These are phyloP conservation scores for Dendrobium officinale DNA, from an alignment of 106 monocot genomes.

Conservation along the genomic window DNA sequence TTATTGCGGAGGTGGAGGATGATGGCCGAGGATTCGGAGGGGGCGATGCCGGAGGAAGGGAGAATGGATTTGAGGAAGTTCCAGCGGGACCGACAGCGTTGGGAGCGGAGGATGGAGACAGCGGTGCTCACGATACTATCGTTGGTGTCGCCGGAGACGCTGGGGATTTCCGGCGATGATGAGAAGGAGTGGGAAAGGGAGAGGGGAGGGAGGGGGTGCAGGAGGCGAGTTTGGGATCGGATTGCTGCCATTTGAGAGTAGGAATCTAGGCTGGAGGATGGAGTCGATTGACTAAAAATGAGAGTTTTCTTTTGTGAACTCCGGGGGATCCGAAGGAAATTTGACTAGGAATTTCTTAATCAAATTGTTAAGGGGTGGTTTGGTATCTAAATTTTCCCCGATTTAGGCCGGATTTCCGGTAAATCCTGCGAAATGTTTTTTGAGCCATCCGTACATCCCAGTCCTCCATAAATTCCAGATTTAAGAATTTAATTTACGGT, in stretches of 20 bases:
- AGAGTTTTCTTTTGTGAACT: no score
- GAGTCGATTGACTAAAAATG: no score
- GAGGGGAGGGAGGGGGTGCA: not conserved
- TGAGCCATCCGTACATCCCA: no score
- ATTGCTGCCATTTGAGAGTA: not conserved
- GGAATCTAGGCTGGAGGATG: no score
- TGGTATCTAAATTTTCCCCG: no score
- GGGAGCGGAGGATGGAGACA: conserved; percentile 36
- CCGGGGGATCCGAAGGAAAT: no score
- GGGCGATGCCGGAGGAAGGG: conserved; percentile 18
- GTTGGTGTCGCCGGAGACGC: not conserved
- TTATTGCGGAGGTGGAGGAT: conserved; percentile 34
- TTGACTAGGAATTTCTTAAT: no score
- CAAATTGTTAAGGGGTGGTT: no score
- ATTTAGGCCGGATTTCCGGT: no score
- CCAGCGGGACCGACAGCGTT: conserved; percentile 35
- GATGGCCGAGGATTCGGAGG: conserved; percentile 27
- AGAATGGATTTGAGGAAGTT: conserved; percentile 33
- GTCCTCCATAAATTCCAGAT: no score
- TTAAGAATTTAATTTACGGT: no score
- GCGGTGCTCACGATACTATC: conserved; percentile 16
- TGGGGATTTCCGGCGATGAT: not conserved
- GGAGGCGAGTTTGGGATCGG: not conserved
- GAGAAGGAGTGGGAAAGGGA: not conserved
- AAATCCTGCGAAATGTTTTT: no score